A percentile compares a stretch with the other conserved stretches of the same genome.
Conservation (phyloP, 2,329 filamentous ascomycete species). For the Westerdykella aurantiaca region DNA sequence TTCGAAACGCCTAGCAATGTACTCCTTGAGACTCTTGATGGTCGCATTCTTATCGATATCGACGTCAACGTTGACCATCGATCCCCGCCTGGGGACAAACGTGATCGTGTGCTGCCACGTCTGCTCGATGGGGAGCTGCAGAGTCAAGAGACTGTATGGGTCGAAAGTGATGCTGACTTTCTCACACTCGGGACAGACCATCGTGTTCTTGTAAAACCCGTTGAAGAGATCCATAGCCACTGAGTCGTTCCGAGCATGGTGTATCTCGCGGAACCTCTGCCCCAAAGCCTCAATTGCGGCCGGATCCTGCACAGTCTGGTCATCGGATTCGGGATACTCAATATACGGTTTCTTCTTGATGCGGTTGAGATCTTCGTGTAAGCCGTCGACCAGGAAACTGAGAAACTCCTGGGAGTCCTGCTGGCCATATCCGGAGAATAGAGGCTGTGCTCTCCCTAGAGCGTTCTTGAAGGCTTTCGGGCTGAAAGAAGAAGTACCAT, state of each 20-base stretch:
- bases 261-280: constrained; percentile 83
- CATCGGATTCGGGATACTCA: constrained; percentile 94
- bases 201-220: constrained; percentile 96
- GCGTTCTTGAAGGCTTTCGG: constrained; percentile 77
- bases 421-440: constrained; percentile 91
- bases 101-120: constrained; percentile 70
- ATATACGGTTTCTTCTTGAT: constrained; percentile 95
- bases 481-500: constrained; percentile 60
- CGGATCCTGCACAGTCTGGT: constrained; percentile 84
- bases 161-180: constrained; percentile 99
- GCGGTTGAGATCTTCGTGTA: constrained; percentile 92
- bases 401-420: constrained; percentile 98
- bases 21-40: constrained; percentile 62
- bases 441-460: constrained; percentile 72
- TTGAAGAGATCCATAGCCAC: constrained; percentile 94
- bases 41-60: constrained; percentile 74
- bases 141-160: constrained; percentile 88
- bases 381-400: constrained; percentile 85
- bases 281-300: constrained; percentile 79
- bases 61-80: constrained; percentile 65
- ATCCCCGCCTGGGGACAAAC: constrained; percentile 70
- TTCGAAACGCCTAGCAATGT: constrained; percentile 50
- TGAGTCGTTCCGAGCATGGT: constrained; percentile 86
- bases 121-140: constrained; percentile 83
- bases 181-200: constrained; percentile 82